These are phyloP conservation scores for Isabelozyma rhagii DNA, from an alignment of 805 yeast species.

Conservation along the genomic window DNA sequence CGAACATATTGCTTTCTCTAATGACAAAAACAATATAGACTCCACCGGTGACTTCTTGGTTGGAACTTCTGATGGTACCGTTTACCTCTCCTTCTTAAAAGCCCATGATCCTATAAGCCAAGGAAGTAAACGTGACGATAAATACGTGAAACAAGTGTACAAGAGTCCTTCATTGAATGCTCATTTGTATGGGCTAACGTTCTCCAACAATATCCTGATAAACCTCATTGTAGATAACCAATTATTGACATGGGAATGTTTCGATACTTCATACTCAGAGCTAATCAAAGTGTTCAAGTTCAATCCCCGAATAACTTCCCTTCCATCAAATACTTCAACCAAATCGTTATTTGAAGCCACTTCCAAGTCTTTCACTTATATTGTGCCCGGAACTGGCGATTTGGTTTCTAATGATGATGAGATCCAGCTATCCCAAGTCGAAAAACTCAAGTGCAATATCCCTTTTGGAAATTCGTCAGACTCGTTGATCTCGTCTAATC, in stretches of 20 bases:
- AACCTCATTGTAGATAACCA: slow-evolving; percentile 15
- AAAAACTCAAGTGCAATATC: slow-evolving; percentile 8
- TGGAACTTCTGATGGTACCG: slow-evolving; percentile 24
- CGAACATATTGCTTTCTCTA: slow-evolving; percentile 20
- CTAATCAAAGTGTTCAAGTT: slow-evolving; percentile 25
- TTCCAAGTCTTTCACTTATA: slow-evolving; percentile 10
- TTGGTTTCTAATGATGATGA: slow-evolving; percentile 30
- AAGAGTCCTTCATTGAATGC: slow-evolving; percentile 6
- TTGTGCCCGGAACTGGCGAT: slow-evolving; percentile 11
- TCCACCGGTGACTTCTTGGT: slow-evolving; percentile 29
- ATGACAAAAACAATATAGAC: slow-evolving; percentile 1
- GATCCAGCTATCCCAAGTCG: slow-evolving; percentile 15
- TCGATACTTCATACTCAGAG: slow-evolving; percentile 27
- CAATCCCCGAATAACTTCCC: slow-evolving; percentile 6
- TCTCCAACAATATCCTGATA: slow-evolving; percentile 20
- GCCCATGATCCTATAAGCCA: slow-evolving; percentile 22
- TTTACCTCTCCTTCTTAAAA: slow-evolving; percentile 25
- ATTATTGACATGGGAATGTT: slow-evolving; percentile 31
- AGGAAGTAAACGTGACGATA: slow-evolving; percentile 35
- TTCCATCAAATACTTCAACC: slow-evolving; percentile 1
- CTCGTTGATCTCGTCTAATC: slow-evolving; percentile 14
- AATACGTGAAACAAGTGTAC: slow-evolving; percentile 25
- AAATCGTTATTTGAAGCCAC: slow-evolving; percentile 11
- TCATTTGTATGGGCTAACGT: slow-evolving; percentile 14
- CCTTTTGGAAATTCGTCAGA: background rate